Evolutionary conservation across 345 rosid genomes (phyloP).

Genomic region (Sisymbrium altissimum): DNA sequence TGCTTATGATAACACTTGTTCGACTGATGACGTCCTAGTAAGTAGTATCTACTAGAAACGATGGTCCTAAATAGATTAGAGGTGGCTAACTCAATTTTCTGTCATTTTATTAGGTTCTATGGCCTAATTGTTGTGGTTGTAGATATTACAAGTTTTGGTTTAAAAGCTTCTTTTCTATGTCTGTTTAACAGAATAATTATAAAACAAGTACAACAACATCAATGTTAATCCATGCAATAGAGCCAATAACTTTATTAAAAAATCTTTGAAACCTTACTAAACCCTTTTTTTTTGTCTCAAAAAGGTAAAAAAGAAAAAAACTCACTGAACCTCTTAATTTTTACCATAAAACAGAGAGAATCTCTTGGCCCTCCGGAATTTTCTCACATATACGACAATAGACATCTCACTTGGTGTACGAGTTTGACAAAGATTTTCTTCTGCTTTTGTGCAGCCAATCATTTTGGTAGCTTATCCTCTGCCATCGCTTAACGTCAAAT

Average conservation of each 20-base stretch:
- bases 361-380: not conserved
- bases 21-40: not conserved
- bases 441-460: not conserved
- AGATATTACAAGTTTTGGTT: not conserved
- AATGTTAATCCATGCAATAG: not conserved
- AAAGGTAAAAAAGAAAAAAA: too few relatives aligned
- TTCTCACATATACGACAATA: not conserved
- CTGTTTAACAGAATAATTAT: not conserved
- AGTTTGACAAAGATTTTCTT: not conserved
- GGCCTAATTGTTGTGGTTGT: not conserved
- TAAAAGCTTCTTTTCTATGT: not conserved
- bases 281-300: not conserved
- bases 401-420: not conserved
- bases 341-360: too few relatives aligned
- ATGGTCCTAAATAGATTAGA: not conserved
- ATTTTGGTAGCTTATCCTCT: not conserved
- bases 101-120: not conserved
- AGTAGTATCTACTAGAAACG: not conserved
- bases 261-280: not conserved
- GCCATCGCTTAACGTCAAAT: not conserved
- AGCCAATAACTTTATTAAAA: not conserved
- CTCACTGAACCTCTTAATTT: not conserved
- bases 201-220: not conserved
- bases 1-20: conserved; percentile 18
- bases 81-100: not conserved